A percentile compares a stretch with the other conserved stretches of the same genome.
Evolutionary conservation across 164 flowering plant species (phyloP).

Genomic region (Brasenia schreberi): DNA sequence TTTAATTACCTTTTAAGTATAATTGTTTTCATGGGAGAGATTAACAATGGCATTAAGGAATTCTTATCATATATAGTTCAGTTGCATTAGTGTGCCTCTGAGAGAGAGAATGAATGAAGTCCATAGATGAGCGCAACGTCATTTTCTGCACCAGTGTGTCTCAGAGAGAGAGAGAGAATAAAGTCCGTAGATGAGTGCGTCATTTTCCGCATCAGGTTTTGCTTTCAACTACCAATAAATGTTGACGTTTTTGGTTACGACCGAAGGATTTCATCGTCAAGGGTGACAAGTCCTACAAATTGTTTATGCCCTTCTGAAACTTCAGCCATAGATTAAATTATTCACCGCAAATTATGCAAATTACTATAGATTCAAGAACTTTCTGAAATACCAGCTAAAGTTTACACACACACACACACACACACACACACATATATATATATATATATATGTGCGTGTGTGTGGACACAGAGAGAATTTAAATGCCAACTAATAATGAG

Average conservation of each 20-base stretch:
- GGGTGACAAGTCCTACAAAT: neutral
- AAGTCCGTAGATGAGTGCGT: neutral
- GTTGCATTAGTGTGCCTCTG: neutral
- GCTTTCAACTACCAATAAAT: neutral
- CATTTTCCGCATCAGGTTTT: neutral
- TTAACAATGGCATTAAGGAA: too few species aligned
- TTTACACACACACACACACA: neutral
- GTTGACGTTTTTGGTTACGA: neutral
- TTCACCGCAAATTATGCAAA: neutral
- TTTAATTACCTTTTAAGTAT: neutral
- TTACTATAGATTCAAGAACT: neutral
- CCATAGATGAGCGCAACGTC: too few species aligned
- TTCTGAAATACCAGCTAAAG: neutral
- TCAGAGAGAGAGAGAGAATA: neutral
- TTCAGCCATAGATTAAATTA: neutral
- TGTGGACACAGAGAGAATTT: too few species aligned
- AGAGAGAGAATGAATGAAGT: neutral
- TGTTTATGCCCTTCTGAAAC: neutral
- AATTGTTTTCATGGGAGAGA: too few species aligned
- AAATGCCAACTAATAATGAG: neutral
- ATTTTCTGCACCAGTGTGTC: neutral
- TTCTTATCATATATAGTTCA: too few species aligned
- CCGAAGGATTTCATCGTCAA: neutral
- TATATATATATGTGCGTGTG: too few species aligned
- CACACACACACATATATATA: too few species aligned